These are phyloP conservation scores for Fraxinus anomala DNA, from an alignment of 257 asterid species.

Conservation along the genomic window DNA sequence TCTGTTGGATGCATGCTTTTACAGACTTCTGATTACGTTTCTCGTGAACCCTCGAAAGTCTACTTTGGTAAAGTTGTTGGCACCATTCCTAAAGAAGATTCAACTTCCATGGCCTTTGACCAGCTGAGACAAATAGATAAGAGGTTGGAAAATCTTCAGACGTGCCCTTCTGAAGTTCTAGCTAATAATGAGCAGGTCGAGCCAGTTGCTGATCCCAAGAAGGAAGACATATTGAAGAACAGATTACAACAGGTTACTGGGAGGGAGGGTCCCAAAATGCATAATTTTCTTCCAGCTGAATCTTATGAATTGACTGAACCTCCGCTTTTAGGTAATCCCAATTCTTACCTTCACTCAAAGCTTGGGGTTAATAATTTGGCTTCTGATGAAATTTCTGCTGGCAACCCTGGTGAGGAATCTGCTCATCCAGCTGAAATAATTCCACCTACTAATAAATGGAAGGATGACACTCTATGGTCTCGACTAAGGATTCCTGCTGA, in stretches of 20 bases:
- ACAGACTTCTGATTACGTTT: constrained; percentile 45
- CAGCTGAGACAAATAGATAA: constrained; percentile 63
- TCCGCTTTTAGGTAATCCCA: constrained; percentile 41
- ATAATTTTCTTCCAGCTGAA: constrained; percentile 43
- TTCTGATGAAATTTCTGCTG: constrained; percentile 35
- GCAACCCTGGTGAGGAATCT: constrained; percentile 36
- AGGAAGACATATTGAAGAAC: constrained; percentile 38
- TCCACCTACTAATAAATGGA: constrained; percentile 45
- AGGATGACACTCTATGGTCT: constrained; percentile 44
- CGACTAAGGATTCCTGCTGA: constrained; percentile 47
- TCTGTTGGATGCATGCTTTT: constrained; percentile 39
- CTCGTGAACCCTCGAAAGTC: constrained; percentile 58
- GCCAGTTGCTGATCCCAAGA: constrained; percentile 35
- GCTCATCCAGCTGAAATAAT: constrained; percentile 41
- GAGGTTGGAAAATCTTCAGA: constrained; percentile 64
- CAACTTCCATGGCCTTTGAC: constrained; percentile 46
- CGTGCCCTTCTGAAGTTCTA: constrained; percentile 56
- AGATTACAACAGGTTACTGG: constrained; percentile 37
- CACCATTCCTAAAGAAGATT: constrained; percentile 53
- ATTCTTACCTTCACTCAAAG: constrained; percentile 31
- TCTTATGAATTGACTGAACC: constrained; percentile 42
- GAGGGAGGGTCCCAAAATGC: constrained; percentile 35
- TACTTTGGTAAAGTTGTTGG: constrained; percentile 44
- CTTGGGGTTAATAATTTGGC: constrained; percentile 37
- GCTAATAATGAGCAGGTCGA: constrained; percentile 42